These are phyloP conservation scores for Flaveria bidentis DNA, from an alignment of 129 eudicot genomes.

Conservation along the genomic window DNA sequence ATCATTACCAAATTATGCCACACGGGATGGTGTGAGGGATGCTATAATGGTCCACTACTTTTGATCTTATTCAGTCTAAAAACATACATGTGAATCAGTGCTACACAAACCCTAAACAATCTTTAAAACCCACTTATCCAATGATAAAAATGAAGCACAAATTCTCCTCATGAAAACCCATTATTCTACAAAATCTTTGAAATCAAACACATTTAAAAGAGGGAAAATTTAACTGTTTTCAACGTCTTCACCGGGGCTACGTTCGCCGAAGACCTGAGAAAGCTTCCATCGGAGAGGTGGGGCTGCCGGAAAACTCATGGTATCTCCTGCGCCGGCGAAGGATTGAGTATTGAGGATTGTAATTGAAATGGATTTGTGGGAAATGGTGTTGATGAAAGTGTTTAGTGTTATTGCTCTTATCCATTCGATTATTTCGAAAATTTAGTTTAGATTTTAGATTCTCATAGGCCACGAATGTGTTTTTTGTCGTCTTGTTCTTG, in stretches of 20 bases:
- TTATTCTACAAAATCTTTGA: not conserved
- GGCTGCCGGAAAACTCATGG: conserved; percentile 44
- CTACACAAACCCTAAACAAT: not conserved
- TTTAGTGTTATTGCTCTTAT: conserved; percentile 22
- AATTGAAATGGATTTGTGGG: not conserved
- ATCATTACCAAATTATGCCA: no score
- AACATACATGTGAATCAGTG: not conserved
- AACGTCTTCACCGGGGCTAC: conserved; percentile 59
- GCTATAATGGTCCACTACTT: no score
- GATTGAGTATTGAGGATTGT: no score
- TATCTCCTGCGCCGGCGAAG: not conserved
- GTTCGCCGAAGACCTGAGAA: conserved; percentile 79
- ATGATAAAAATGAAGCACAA: not conserved
- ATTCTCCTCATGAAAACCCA: not conserved
- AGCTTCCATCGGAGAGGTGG: conserved; percentile 57
- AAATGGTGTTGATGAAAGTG: not conserved
- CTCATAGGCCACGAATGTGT: conserved; percentile 38
- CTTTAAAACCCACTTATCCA: not conserved
- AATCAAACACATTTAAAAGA: conserved; percentile 3
- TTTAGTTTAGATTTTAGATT: conserved; percentile 22
- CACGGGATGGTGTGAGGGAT: no score
- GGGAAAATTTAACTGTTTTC: conserved; percentile 44
- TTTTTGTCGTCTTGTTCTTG: conserved; percentile 31
- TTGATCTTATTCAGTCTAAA: not conserved
- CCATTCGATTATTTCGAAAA: conserved; percentile 36